phyloP scores from a whole-genome alignment of 495 filamentous ascomycete genomes.

The Neurospora sp. region DNA sequence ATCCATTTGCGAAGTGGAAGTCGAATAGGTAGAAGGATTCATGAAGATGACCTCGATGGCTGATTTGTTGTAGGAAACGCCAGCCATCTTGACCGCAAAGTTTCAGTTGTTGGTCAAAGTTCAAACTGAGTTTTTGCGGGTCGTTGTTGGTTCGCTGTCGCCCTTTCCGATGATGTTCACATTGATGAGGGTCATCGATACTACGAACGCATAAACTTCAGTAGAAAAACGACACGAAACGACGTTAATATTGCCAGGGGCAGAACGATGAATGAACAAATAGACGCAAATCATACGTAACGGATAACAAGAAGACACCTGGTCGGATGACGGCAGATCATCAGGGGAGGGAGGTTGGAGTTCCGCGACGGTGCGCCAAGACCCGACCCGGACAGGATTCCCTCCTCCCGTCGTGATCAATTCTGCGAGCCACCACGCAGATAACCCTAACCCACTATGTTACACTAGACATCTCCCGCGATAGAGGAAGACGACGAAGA shows the following conservation, averaged over 20 bases:
- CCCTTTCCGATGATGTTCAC: too few species aligned
- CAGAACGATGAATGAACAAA: neutral
- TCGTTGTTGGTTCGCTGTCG: neutral
- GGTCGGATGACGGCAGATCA: too few species aligned
- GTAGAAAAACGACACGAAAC: neutral
- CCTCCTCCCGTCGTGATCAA: too few species aligned
- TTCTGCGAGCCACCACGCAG: too few species aligned
- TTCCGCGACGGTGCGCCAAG: too few species aligned
- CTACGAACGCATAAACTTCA: neutral
- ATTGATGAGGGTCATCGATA: too few species aligned
- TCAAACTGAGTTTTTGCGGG: neutral
- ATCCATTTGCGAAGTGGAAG: neutral
- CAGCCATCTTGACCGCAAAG: neutral
- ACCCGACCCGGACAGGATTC: too few species aligned
- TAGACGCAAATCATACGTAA: neutral
- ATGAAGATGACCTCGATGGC: neutral
- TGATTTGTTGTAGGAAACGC: neutral
- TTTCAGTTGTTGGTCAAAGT: neutral
- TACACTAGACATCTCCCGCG: neutral
- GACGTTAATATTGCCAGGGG: neutral
- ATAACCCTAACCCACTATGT: neutral
- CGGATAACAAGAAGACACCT: too few species aligned
- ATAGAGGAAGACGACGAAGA: neutral
- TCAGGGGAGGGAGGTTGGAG: too few species aligned
- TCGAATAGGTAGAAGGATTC: neutral